A percentile compares a stretch with the other conserved stretches of the same genome.
phyloP scores from a whole-genome alignment of 2,329 filamentous ascomycete genomes.

The Aspergillus fijiensis region DNA sequence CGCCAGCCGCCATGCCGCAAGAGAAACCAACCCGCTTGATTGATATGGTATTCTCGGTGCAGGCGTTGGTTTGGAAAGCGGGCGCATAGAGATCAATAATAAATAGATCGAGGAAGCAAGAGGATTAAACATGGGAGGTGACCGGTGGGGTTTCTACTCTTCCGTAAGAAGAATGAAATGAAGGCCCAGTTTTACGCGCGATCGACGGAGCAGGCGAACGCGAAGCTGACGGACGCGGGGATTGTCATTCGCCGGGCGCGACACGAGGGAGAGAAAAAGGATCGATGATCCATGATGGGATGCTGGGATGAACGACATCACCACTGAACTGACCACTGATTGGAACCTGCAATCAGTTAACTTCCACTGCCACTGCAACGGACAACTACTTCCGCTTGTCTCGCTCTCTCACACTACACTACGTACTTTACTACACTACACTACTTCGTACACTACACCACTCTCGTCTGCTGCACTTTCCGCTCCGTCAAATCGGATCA shows the following conservation, averaged over 20 bases:
- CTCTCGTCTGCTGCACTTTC: not conserved
- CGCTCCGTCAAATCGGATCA: not conserved
- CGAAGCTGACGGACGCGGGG: conserved; percentile 7
- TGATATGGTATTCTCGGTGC: too few species aligned
- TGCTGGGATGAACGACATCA: conserved; percentile 9
- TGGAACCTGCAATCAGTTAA: too few species aligned
- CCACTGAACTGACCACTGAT: not conserved
- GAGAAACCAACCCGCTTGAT: too few species aligned
- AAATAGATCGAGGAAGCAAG: too few species aligned
- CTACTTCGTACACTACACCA: too few species aligned
- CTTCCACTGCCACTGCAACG: too few species aligned
- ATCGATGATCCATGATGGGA: not conserved
- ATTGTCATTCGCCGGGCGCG: conserved; percentile 10
- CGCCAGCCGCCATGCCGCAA: too few species aligned
- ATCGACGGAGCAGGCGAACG: not conserved
- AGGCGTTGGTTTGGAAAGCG: too few species aligned
- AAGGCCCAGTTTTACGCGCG: not conserved
- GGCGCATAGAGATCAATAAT: too few species aligned
- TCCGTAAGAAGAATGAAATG: not conserved
- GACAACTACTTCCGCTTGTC: not conserved
- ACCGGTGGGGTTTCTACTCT: too few species aligned
- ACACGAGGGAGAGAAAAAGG: conserved; percentile 11
- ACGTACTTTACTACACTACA: too few species aligned
- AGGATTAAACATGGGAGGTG: too few species aligned
- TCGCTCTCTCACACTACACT: not conserved